Base-by-base conservation (phyloP, 2,329 filamentous ascomycete genomes). In the Raffaelea ambrosiae region DNA sequence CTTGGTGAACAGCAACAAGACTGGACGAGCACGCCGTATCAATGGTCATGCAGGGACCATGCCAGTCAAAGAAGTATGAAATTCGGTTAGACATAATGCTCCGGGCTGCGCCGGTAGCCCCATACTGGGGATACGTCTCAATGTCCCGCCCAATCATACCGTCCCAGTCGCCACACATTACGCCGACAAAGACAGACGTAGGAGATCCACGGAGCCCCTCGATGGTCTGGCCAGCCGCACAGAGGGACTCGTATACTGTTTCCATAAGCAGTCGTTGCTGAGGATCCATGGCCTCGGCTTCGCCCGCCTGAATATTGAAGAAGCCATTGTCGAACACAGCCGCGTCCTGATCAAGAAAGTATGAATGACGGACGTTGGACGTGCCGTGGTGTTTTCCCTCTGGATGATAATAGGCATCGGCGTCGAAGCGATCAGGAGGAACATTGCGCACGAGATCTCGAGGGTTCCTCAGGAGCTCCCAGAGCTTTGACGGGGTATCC, bases 1-100 rank as follows among this genome's bases (percentile, higher is more conserved):
- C 72, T 43, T 68, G 59, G 50, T 76, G 69, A 0, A 76, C 56
- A 0, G 69, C 70, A 2, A 70, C 62, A 3, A 75, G 55, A 44
- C 64, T 68, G 19, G 65, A 60, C 0, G 64, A 64, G 48, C 66
- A 69, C 0, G 66, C 66, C 2, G 63, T 64, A 46, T 69, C 63
- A 23, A 67, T 48, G 0, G 58, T 56, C 8, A 64, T 47, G 2
- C 58, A 56, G 0, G 66, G 65, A 0, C 66, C 65, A 9, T 46
- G 47, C 38, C 53, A 47, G 44, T 56, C 49, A 47, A 57, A 59
- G 41, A 50, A 54, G 43, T 56, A 59, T 13, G 54, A 55, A 13
- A 58, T 35, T 13, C 57, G 52, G 36, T 55, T 54, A 8, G 54
- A 55, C 7, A 63, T 42, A 18, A 62, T 61, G 43, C n/a, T n/a